phyloP scores from a whole-genome alignment of 257 asterid species.

The Nicotiana sylvestris region DNA sequence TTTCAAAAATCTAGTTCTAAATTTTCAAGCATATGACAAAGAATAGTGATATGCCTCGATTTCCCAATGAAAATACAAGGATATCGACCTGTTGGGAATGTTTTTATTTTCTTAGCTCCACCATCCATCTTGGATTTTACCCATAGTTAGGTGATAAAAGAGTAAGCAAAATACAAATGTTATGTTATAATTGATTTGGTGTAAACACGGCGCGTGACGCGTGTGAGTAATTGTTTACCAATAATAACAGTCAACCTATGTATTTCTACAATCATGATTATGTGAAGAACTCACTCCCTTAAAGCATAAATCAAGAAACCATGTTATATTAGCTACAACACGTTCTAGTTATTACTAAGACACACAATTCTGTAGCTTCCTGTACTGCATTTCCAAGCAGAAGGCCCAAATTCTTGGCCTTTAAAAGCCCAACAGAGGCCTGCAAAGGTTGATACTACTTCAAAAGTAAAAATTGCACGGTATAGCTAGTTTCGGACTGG shows the following conservation, averaged over 20 bases:
- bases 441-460: too few relatives aligned
- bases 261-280: not conserved
- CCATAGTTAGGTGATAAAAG: too few relatives aligned
- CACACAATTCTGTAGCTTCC: not conserved
- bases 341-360: not conserved
- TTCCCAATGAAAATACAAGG: too few relatives aligned
- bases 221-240: too few relatives aligned
- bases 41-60: not conserved
- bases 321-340: not conserved
- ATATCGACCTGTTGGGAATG: not conserved
- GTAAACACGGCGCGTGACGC: too few relatives aligned
- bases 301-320: not conserved
- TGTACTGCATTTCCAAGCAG: not conserved
- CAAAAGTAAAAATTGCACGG: too few relatives aligned
- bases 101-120: not conserved
- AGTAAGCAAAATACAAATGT: too few relatives aligned
- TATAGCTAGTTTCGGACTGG: too few relatives aligned
- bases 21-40: not conserved
- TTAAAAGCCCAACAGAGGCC: too few relatives aligned
- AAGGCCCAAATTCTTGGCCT: not conserved
- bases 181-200: too few relatives aligned
- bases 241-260: not conserved
- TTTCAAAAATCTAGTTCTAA: not conserved
- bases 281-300: not conserved
- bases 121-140: not conserved